Evolutionary conservation across 768 basidiomycete species (phyloP).

Genomic region (Vararia minispora): DNA sequence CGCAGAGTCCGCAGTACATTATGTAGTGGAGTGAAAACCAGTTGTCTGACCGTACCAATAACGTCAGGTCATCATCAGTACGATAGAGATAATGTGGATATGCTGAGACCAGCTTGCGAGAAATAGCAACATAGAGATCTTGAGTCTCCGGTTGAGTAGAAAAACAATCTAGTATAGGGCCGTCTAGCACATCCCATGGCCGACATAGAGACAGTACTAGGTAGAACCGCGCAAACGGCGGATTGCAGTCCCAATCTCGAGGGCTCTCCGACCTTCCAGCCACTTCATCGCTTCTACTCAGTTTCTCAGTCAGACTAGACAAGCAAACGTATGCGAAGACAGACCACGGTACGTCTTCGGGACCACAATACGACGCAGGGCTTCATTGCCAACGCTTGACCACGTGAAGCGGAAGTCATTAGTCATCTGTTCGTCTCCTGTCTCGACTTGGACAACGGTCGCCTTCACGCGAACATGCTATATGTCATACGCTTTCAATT

Average conservation of each 20-base stretch:
- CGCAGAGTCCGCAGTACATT: too few species aligned
- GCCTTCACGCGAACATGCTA: constrained; percentile 67
- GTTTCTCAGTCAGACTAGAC: constrained; percentile 13
- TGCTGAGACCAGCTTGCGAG: too few species aligned
- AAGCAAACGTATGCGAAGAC: constrained; percentile 16
- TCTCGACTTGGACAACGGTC: constrained; percentile 58
- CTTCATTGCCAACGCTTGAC: constrained; percentile 32
- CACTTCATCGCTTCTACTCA: constrained; percentile 71
- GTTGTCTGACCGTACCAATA: too few species aligned
- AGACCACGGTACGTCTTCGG: constrained; percentile 62
- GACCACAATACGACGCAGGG: constrained; percentile 37
- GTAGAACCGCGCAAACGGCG: too few species aligned
- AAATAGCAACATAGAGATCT: too few species aligned
- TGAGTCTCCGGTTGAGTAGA: too few species aligned
- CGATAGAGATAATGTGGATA: too few species aligned
- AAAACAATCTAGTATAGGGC: too few species aligned
- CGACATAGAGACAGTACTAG: too few species aligned
- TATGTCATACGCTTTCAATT: background rate
- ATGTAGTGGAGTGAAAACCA: too few species aligned
- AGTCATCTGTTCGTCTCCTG: constrained; percentile 52
- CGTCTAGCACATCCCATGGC: too few species aligned
- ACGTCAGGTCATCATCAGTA: too few species aligned
- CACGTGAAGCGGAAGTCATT: constrained; percentile 75
- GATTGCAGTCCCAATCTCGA: constrained; percentile 62
- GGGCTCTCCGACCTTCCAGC: constrained; percentile 66